Evolutionary conservation across 345 rosid species (phyloP).

Genomic region (Clarkia xantiana): DNA sequence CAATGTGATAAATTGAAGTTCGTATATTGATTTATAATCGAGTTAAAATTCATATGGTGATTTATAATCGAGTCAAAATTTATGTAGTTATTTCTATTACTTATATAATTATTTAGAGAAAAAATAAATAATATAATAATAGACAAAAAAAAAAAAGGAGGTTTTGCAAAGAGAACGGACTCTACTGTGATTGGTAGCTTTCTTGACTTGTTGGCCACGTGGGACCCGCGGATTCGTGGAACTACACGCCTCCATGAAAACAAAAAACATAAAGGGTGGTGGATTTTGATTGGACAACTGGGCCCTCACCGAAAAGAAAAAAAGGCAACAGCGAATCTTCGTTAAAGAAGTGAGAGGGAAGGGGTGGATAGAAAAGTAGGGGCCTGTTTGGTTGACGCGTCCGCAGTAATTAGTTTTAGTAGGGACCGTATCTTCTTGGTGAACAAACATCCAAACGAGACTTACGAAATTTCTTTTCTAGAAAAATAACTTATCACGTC

Average conservation of each 20-base stretch:
- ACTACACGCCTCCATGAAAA: slow-evolving; percentile 9
- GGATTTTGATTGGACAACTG: slow-evolving; percentile 9
- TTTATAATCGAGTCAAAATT: no score
- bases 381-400: slow-evolving; percentile 14
- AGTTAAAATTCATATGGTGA: no score
- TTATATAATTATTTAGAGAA: no score
- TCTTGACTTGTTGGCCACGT: slow-evolving; percentile 6
- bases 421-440: not conserved
- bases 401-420: not conserved
- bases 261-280: not conserved
- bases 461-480: not conserved
- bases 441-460: slow-evolving; percentile 7
- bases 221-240: slow-evolving; percentile 12
- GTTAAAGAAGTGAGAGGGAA: not conserved
- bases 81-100: no score
- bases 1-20: no score
- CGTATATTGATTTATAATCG: no score
- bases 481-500: no score
- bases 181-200: slow-evolving; percentile 13
- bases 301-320: slow-evolving; percentile 3
- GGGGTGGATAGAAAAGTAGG: not conserved
- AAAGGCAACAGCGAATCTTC: slow-evolving; percentile 5
- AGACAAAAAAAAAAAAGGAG: not conserved
- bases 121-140: no score
- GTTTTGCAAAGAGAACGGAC: slow-evolving; percentile 5